Evolutionary conservation across 371 early-diverging fungal genomes (phyloP), one percentile per base, ranked within the genome.

Genomic region (Rhizopus sp.): DNA sequence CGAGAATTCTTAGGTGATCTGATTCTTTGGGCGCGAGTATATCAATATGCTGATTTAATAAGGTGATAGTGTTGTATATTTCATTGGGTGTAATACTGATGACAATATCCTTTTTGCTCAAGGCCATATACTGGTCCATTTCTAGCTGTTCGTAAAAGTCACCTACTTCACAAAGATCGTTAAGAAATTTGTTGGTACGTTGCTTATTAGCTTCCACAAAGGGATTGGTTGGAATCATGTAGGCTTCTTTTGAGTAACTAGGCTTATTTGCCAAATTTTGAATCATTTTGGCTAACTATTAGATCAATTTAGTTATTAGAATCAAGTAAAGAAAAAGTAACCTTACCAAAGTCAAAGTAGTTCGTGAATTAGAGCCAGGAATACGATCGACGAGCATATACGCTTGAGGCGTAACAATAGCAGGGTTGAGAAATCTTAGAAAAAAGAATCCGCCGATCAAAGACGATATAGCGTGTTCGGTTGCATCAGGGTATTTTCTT

Each of bases 121-220:
- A 71, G 0, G 95, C 94, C 79, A 95, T 89, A 66, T 96, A 96
- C 74, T 96, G 96, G 70, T 96, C 96, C 94, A 95, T 96, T 83
- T 96, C 96, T 63, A 97, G 68, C 30, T 87, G 82, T 64, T 97
- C 95, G 68, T 94, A 93, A 77, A 97, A 97, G 64, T 97, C 97
- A 46, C 88, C 86, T 3, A 97, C 94, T 81, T 96, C 96, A 68
- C 95, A 95, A 34, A 97, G 75, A 35, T 94, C 92, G 61, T 88
- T 89, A 44, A 97, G 69, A 69, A 97, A 97, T 71, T 78, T 75
- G 68, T 90, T 91, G 70, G 95, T 90, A 12, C 92, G 81, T 31
- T 80, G 81, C 61, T 94, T 93, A 78, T 97, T 93, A 53, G 67
- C 66, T 53, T 97, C 96, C 9, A 95, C 87, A 77, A 94, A 96